Evolutionary conservation across 331 rosid species (phyloP), one percentile per base, ranked within the genome.

Genomic region (Acacia concinna): DNA sequence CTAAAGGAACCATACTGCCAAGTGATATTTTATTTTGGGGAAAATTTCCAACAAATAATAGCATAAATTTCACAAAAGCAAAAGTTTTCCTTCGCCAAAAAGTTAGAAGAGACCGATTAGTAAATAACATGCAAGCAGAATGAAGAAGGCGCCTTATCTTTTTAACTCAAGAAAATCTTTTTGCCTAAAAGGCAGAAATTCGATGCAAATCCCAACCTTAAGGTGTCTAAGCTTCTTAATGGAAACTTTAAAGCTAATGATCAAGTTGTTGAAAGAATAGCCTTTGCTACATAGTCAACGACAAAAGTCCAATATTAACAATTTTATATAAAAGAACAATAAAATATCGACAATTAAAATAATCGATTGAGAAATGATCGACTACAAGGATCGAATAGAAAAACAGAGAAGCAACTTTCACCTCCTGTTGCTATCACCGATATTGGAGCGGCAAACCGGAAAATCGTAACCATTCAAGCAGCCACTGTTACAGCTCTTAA

Each of bases 401-500:
- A 15, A n/a, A 62, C 20, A 44, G 28, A 51, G 18, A 6, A 25
- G 18, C 9, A 71, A 31, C 68, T 11, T 64, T 30, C 51, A 91
- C 91, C 93, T 79, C 41, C 47, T 88, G 80, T 49, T 78, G 80
- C 47, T 41, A 52, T 81, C 87, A 54, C 18, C 47, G 37, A 49
- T 13, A 35, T 31, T 46, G 70, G 86, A 85, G 79, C 76, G 85
- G 72, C 60, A 83, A 83, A 88, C 59, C 68, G 81, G 90, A 74
- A 83, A 78, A 79, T 57, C 32, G 43, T 74, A 74, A 13, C 82
- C 87, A 73, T 86, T 76, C 62, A 85, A 78, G 84, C 82, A 86
- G 25, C 71, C 73, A 46, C 63, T 68, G 35, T 65, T 76, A 56
- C 62, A 85, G 86, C 81, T 87, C 81, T 85, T 83, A 77, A 88